Evolutionary conservation across 2,329 filamentous ascomycete genomes (phyloP).

Genomic region (Pseudogymnoascus sp.): DNA sequence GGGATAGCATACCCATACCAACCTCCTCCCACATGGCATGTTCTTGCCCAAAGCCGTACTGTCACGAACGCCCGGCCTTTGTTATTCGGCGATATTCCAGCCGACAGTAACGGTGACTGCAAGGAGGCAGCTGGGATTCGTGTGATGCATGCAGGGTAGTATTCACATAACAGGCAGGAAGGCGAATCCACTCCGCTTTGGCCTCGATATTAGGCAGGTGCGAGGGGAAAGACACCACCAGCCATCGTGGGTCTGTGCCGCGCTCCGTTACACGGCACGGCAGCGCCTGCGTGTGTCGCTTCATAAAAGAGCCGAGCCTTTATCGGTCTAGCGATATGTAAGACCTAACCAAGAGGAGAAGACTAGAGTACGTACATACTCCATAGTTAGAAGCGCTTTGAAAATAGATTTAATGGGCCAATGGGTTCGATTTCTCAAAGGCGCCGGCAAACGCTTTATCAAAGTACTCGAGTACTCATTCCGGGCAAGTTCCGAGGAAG

Average conservation of each 20-base stretch:
- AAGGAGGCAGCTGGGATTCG: background rate
- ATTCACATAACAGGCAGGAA: conserved; percentile 1
- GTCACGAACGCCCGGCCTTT: background rate
- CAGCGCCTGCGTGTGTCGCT: conserved; percentile 5
- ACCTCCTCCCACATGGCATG: background rate
- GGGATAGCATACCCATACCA: background rate
- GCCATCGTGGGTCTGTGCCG: background rate
- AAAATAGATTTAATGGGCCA: background rate
- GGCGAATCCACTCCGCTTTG: conserved; percentile 3
- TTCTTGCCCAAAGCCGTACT: background rate
- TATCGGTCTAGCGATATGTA: background rate
- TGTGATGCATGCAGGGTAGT: background rate
- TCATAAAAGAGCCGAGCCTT: conserved; percentile 1
- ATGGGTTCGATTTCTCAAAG: background rate
- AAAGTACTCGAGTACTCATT: background rate
- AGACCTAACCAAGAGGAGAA: background rate
- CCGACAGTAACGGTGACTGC: background rate
- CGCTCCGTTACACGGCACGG: background rate
- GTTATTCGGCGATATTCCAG: conserved; percentile 4
- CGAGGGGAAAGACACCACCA: background rate
- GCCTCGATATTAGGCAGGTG: conserved; percentile 7
- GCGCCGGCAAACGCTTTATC: background rate
- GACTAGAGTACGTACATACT: background rate
- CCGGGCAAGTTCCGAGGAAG: background rate
- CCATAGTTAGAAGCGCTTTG: background rate